These are phyloP conservation scores for Microdochium paspali DNA, from an alignment of 2,329 filamentous ascomycete species.

Conservation along the genomic window DNA sequence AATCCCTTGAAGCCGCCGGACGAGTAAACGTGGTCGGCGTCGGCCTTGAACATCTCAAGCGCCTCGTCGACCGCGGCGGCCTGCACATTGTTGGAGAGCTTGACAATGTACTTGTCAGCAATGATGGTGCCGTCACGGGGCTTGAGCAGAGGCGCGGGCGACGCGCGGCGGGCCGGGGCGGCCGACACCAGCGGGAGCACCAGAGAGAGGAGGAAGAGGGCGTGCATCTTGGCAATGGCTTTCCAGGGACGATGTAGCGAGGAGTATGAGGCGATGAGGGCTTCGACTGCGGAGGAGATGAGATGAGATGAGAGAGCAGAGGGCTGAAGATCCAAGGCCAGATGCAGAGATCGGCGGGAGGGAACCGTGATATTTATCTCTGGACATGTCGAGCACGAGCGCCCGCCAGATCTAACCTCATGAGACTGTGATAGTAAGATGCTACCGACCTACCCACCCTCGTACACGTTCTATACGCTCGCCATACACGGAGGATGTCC, in stretches of 20 bases:
- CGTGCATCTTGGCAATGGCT: constrained; percentile 13
- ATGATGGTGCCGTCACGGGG: constrained; percentile 17
- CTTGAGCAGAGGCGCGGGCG: constrained; percentile 18
- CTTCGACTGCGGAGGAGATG: background rate
- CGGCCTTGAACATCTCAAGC: constrained; percentile 12
- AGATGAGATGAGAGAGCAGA: background rate
- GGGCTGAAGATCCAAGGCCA: background rate
- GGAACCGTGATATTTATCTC: background rate
- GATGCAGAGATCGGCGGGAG: background rate
- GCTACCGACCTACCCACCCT: no score
- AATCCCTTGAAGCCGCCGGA: constrained; percentile 29
- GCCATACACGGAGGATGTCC: no score
- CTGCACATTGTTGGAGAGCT: constrained; percentile 26
- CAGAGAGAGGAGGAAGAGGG: constrained; percentile 11
- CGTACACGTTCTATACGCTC: no score
- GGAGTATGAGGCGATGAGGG: background rate
- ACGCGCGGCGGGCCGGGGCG: constrained; percentile 18
- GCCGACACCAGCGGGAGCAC: constrained; percentile 17
- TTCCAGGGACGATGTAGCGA: background rate
- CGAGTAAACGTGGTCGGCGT: constrained; percentile 21
- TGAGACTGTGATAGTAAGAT: no score
- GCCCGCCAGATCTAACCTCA: no score
- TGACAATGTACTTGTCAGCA: constrained; percentile 34
- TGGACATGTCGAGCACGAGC: background rate
- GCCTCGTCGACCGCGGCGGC: constrained; percentile 20